A percentile compares a stretch with the other conserved stretches of the same genome.
These are phyloP conservation scores for Mesembryanthemum crystallinum DNA, from an alignment of 148 eudicot genomes.

Conservation along the genomic window DNA sequence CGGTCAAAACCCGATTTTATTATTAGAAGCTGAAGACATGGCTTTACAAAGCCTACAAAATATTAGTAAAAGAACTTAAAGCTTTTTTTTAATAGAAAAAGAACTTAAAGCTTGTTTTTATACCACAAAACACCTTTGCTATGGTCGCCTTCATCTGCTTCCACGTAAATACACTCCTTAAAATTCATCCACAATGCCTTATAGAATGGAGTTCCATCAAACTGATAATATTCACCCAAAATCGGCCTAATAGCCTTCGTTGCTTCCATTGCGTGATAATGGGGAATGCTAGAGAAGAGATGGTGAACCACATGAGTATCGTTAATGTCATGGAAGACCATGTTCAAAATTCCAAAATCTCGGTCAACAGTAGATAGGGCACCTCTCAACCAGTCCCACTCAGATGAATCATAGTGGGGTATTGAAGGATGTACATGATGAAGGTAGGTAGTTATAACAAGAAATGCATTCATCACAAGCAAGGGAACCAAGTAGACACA, in stretches of 20 bases:
- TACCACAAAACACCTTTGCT: constrained; percentile 80
- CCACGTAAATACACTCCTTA: constrained; percentile 77
- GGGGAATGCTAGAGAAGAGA: constrained; percentile 81
- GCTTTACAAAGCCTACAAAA: too few species aligned
- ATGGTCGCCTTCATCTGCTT: constrained; percentile 48
- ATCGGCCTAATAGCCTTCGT: constrained; percentile 79
- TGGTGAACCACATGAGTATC: constrained; percentile 90
- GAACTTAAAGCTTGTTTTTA: constrained; percentile 63
- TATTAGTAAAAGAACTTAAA: too few species aligned
- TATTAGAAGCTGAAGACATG: too few species aligned
- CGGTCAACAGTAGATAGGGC: constrained; percentile 80
- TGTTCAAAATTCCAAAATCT: constrained; percentile 70
- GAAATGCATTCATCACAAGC: constrained; percentile 69
- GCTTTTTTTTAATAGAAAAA: too few species aligned
- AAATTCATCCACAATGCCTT: constrained; percentile 75
- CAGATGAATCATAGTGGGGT: constrained; percentile 78
- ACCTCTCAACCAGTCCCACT: constrained; percentile 89
- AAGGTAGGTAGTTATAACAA: constrained; percentile 65
- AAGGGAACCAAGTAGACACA: constrained; percentile 64
- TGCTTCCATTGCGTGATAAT: constrained; percentile 92
- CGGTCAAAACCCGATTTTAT: too few species aligned
- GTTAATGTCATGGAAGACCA: constrained; percentile 76
- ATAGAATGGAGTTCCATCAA: constrained; percentile 57
- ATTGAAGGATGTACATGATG: constrained; percentile 80
- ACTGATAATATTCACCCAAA: constrained; percentile 64